These are phyloP conservation scores for Euphorbia schlechtendalii DNA, from an alignment of 441 rosid species.

Conservation along the genomic window DNA sequence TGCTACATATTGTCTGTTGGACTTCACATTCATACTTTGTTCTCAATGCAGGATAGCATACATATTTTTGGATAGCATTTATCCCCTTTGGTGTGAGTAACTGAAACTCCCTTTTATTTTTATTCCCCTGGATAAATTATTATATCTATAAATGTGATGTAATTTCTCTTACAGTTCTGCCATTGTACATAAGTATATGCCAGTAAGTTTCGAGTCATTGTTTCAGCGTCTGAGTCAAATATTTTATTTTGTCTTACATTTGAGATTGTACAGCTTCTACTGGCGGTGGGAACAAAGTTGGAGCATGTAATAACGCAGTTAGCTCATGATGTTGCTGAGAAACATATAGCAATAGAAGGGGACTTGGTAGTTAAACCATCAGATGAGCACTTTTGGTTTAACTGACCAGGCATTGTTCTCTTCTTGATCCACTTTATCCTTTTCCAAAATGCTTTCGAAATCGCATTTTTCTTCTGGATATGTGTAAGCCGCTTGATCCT, in stretches of 20 bases:
- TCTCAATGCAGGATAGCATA: conserved; percentile 60
- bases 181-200: too few relatives aligned
- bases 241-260: neutral
- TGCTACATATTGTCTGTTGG: conserved; percentile 8
- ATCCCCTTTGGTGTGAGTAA: conserved; percentile 62
- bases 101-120: neutral
- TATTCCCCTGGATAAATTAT: neutral
- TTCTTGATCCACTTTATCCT: conserved; percentile 74
- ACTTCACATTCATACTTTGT: conserved; percentile 1
- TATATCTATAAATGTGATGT: neutral
- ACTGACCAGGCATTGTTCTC: conserved; percentile 43
- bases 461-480: conserved; percentile 75
- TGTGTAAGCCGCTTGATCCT: conserved; percentile 33
- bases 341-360: conserved; percentile 70
- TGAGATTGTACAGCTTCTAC: conserved; percentile 50
- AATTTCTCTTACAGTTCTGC: too few relatives aligned
- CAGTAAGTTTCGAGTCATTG: too few relatives aligned
- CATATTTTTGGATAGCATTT: conserved; percentile 83
- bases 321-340: conserved; percentile 85
- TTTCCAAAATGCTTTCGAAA: conserved; percentile 76
- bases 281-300: conserved; percentile 79
- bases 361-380: conserved; percentile 71
- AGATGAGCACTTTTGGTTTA: conserved; percentile 75
- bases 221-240: neutral
- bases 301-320: conserved; percentile 74